These are phyloP conservation scores for Papilionanthe hybrid DNA, from an alignment of 116 monocot genomes.

Conservation along the genomic window DNA sequence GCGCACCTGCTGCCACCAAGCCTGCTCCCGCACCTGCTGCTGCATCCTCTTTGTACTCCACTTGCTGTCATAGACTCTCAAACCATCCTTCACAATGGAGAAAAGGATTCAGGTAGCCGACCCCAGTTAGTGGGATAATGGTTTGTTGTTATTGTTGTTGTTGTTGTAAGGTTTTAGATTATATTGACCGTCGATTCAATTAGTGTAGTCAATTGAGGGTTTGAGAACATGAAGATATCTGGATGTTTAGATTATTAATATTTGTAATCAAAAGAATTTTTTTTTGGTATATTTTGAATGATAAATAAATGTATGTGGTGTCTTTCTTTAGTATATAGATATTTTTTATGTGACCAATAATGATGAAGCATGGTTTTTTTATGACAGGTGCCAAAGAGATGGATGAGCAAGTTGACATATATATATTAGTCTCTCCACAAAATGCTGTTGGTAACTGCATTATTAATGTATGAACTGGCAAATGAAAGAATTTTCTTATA, in stretches of 20 bases:
- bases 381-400: slow-evolving; percentile 66
- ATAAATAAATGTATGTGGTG: background rate
- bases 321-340: background rate
- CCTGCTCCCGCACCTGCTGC: too few relatives aligned
- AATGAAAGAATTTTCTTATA: background rate
- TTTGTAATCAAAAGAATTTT: background rate
- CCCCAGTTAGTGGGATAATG: too few relatives aligned
- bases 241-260: background rate
- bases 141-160: too few relatives aligned
- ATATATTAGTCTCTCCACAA: slow-evolving; percentile 85
- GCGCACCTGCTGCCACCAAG: too few relatives aligned
- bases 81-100: too few relatives aligned
- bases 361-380: background rate
- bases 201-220: background rate
- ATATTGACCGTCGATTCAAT: too few relatives aligned
- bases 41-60: too few relatives aligned
- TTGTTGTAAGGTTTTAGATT: too few relatives aligned
- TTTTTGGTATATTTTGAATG: background rate
- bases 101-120: too few relatives aligned
- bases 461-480: slow-evolving; percentile 58
- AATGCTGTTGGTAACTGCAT: slow-evolving; percentile 99
- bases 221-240: background rate
- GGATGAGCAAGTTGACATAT: slow-evolving; percentile 88
- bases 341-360: background rate
- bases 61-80: too few relatives aligned